Conservation (phyloP, 2,329 filamentous ascomycete genomes). For the Blastomyces silverae region DNA sequence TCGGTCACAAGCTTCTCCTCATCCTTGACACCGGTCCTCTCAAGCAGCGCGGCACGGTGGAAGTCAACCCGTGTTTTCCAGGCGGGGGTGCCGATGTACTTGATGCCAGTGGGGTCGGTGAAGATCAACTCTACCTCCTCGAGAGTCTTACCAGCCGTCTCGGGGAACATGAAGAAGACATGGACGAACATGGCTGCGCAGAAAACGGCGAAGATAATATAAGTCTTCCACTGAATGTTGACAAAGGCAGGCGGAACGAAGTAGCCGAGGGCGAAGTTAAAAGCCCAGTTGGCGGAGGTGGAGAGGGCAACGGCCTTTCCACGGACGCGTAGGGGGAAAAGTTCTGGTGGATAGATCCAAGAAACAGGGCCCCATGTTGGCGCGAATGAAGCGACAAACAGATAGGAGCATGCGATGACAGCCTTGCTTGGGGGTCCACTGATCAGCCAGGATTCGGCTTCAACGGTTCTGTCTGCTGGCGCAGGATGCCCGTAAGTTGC, state of each 20-base stretch:
- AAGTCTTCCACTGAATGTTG: slow-evolving; percentile 56
- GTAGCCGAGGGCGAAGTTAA: slow-evolving; percentile 51
- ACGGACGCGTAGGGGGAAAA: slow-evolving; percentile 56
- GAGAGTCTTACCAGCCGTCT: slow-evolving; percentile 66
- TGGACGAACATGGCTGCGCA: slow-evolving; percentile 62
- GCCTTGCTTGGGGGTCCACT: slow-evolving; percentile 47
- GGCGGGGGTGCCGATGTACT: slow-evolving; percentile 34
- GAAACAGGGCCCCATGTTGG: slow-evolving; percentile 56
- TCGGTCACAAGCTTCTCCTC: slow-evolving; percentile 17
- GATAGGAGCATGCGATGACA: slow-evolving; percentile 63
- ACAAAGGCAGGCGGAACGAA: slow-evolving; percentile 55
- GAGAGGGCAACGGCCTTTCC: slow-evolving; percentile 57
- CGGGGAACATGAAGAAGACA: slow-evolving; percentile 59
- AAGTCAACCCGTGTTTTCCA: slow-evolving; percentile 36
- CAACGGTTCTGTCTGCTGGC: slow-evolving; percentile 25
- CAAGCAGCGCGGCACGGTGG: slow-evolving; percentile 27
- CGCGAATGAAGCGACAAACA: slow-evolving; percentile 65
- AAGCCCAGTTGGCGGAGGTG: slow-evolving; percentile 58
- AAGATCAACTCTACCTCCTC: slow-evolving; percentile 74
- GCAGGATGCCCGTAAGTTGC: slow-evolving; percentile 40
- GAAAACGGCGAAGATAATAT: slow-evolving; percentile 70
- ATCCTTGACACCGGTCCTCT: slow-evolving; percentile 28
- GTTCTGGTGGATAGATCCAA: slow-evolving; percentile 56
- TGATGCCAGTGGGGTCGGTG: slow-evolving; percentile 33
- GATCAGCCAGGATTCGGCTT: slow-evolving; percentile 37